phyloP scores from a whole-genome alignment of 2,329 filamentous ascomycete genomes.

The Lasiodiplodia sp. region DNA sequence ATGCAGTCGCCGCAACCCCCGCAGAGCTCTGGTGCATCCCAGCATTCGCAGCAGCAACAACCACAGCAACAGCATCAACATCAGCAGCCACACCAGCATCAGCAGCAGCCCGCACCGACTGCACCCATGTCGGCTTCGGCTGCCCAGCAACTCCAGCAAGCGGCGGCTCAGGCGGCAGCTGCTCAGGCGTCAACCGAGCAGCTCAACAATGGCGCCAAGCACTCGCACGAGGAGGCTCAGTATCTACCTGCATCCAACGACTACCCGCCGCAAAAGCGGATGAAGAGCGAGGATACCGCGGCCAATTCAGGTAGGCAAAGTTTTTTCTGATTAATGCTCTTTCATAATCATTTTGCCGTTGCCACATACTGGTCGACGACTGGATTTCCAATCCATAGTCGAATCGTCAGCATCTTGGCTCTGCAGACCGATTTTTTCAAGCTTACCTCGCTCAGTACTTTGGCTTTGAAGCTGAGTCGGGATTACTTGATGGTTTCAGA shows the following conservation, averaged over 20 bases:
- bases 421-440: neutral
- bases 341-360: neutral
- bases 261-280: conserved; percentile 26
- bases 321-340: neutral
- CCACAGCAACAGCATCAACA: neutral
- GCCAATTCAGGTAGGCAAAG: conserved; percentile 17
- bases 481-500: neutral
- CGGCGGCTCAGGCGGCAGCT: conserved; percentile 40
- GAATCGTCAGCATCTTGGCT: neutral
- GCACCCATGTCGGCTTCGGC: conserved; percentile 43
- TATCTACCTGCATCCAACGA: conserved; percentile 29
- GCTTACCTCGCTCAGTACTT: neutral
- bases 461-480: neutral
- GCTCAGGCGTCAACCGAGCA: conserved; percentile 34
- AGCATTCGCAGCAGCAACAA: conserved; percentile 5
- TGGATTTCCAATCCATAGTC: neutral
- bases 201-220: conserved; percentile 30
- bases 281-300: conserved; percentile 28
- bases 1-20: conserved; percentile 37
- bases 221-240: conserved; percentile 29
- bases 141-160: conserved; percentile 25
- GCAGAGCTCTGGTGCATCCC: conserved; percentile 11
- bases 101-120: conserved; percentile 32
- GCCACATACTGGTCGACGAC: neutral
- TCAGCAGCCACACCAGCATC: conserved; percentile 3